Conservation (phyloP, 2,329 filamentous ascomycete genomes). For the Sporothrix sp. region DNA sequence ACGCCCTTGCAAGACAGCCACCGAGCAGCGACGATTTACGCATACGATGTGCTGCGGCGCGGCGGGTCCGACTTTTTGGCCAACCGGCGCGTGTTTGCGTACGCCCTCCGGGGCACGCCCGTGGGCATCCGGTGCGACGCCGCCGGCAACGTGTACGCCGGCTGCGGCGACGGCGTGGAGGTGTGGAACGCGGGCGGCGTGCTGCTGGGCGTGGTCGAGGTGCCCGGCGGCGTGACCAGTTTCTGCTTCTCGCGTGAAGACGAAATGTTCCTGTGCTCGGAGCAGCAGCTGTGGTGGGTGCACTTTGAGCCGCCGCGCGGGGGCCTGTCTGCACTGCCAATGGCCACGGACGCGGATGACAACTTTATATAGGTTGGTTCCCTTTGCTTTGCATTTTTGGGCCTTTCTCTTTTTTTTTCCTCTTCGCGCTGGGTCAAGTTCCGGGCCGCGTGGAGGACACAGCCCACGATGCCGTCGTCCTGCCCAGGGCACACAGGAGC, state of each 20-base stretch:
- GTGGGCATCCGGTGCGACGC: slow-evolving; percentile 32
- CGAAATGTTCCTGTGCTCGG: slow-evolving; percentile 39
- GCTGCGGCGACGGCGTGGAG: slow-evolving; percentile 40
- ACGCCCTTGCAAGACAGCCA: slow-evolving; percentile 19
- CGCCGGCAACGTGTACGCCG: slow-evolving; percentile 37
- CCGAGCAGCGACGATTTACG: slow-evolving; percentile 34
- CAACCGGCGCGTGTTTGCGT: slow-evolving; percentile 44
- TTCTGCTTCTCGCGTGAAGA: slow-evolving; percentile 34
- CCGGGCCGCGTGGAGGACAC: no score
- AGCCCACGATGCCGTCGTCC: no score
- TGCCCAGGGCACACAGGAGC: no score
- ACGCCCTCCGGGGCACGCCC: slow-evolving; percentile 36
- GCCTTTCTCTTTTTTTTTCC: no score
- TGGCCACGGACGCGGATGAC: slow-evolving; percentile 5
- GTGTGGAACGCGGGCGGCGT: slow-evolving; percentile 36
- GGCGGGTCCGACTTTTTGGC: slow-evolving; percentile 31
- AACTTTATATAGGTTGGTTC: slow-evolving; percentile 13
- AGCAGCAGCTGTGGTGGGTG: slow-evolving; percentile 35
- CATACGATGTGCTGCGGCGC: slow-evolving; percentile 35
- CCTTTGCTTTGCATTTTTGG: no score
- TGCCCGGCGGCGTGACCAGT: slow-evolving; percentile 32
- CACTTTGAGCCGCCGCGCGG: slow-evolving; percentile 21
- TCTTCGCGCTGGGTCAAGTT: no score
- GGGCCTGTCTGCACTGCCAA: neutral
- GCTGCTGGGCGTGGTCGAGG: slow-evolving; percentile 33